These are phyloP conservation scores for Mycena metata DNA, from an alignment of 768 basidiomycete genomes.

Conservation along the genomic window DNA sequence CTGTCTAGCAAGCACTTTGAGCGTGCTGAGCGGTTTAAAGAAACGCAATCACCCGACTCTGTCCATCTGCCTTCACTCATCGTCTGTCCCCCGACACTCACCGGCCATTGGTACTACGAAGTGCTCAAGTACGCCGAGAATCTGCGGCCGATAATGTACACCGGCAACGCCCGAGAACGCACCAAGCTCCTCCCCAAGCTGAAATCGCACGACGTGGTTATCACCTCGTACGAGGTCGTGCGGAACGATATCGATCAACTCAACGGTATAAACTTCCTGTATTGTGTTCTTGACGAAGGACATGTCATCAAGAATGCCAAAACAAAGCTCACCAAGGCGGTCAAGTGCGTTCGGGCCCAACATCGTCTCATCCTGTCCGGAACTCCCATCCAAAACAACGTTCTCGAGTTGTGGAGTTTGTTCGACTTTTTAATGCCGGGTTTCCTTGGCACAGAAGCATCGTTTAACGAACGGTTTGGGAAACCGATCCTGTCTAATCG, in stretches of 20 bases:
- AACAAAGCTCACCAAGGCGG: conserved; percentile 96
- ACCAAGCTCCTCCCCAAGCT: conserved; percentile 75
- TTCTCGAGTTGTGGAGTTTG: conserved; percentile 97
- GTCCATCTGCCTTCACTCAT: conserved; percentile 94
- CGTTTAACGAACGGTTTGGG: conserved; percentile 95
- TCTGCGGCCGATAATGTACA: conserved; percentile 88
- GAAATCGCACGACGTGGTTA: conserved; percentile 86
- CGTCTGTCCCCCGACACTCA: conserved; percentile 96
- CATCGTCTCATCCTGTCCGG: conserved; percentile 96
- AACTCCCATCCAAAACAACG: conserved; percentile 99
- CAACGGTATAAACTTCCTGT: conserved; percentile 86
- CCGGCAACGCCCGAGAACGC: conserved; percentile 89
- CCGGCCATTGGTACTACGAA: conserved; percentile 99
- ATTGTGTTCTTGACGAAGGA: conserved; percentile 97
- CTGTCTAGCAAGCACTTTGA: conserved; percentile 95
- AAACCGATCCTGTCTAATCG: conserved; percentile 96
- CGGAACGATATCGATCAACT: conserved; percentile 91
- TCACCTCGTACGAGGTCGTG: conserved; percentile 98
- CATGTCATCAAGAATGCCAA: conserved; percentile 99
- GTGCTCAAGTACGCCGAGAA: conserved; percentile 92
- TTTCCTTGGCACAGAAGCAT: conserved; percentile 94
- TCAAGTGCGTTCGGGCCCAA: conserved; percentile 90
- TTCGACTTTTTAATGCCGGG: conserved; percentile 99
- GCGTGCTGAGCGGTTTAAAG: conserved; percentile 75
- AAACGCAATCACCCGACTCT: conserved; percentile 78